These are phyloP conservation scores for Clausena lansium DNA, from an alignment of 345 rosid genomes.

Conservation along the genomic window DNA sequence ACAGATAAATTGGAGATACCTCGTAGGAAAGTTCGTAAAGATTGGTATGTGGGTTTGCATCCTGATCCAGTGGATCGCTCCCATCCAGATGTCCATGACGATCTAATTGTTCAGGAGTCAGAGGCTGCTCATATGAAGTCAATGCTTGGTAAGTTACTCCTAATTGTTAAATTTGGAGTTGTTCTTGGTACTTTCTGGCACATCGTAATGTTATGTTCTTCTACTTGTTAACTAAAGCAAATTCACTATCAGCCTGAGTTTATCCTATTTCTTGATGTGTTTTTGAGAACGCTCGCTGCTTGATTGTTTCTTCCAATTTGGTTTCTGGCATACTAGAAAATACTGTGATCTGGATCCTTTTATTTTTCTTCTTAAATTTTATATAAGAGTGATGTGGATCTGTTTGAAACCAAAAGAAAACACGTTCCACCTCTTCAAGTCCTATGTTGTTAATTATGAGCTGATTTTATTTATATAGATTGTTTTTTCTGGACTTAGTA, in stretches of 20 bases:
- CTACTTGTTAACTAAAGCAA: constrained; percentile 6
- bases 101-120: constrained; percentile 61
- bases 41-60: constrained; percentile 88
- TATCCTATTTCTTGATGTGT: not conserved
- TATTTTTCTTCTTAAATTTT: too few species aligned
- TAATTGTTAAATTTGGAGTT: constrained; percentile 2
- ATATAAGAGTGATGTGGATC: not conserved
- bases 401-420: not conserved
- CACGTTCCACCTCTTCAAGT: not conserved
- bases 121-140: constrained; percentile 57
- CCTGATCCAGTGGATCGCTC: constrained; percentile 93
- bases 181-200: not conserved
- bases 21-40: constrained; percentile 80
- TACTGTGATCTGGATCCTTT: not conserved
- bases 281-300: not conserved
- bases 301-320: not conserved
- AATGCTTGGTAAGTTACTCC: constrained; percentile 51
- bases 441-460: not conserved
- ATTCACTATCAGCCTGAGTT: not conserved
- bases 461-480: not conserved
- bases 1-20: constrained; percentile 88
- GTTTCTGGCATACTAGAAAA: not conserved
- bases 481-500: not conserved
- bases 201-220: constrained; percentile 1
- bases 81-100: constrained; percentile 88